Conservation (phyloP, 2,329 filamentous ascomycete species). For the Fonsecaea multimorphosa region DNA sequence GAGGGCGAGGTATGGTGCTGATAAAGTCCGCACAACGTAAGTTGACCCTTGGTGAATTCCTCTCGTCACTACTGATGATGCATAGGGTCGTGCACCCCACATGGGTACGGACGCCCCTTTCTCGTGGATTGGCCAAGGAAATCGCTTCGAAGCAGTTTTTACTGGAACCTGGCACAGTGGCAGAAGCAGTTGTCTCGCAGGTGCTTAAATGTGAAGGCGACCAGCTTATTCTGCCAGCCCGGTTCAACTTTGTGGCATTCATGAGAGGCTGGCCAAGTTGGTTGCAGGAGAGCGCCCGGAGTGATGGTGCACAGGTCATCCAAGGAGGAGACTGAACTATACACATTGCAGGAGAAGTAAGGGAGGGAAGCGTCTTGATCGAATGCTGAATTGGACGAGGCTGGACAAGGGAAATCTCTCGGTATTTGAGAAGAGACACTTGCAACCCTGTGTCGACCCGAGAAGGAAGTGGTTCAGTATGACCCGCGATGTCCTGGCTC, state of each 20-base stretch:
- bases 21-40: conserved; percentile 25
- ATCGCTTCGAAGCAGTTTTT: conserved; percentile 41
- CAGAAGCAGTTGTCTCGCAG: conserved; percentile 57
- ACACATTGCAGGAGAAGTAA: background rate
- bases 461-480: background rate
- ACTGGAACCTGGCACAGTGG: conserved; percentile 50
- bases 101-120: conserved; percentile 59
- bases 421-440: background rate
- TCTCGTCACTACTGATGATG: background rate
- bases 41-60: background rate
- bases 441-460: background rate
- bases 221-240: conserved; percentile 55
- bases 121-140: conserved; percentile 44
- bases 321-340: background rate
- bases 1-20: conserved; percentile 11
- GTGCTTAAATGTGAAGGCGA: conserved; percentile 58
- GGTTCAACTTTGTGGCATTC: conserved; percentile 13
- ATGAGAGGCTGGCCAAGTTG: conserved; percentile 51
- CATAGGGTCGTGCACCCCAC: conserved; percentile 45
- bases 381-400: background rate
- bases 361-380: background rate
- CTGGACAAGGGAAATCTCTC: background rate
- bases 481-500: background rate
- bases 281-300: conserved; percentile 50
- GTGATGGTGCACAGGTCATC: conserved; percentile 5